Percentiles rank a stretch among this genome's conserved stretches.
Evolutionary conservation across 108 stramenopile species (phyloP).

Genomic region (Skeletonema grethae): DNA sequence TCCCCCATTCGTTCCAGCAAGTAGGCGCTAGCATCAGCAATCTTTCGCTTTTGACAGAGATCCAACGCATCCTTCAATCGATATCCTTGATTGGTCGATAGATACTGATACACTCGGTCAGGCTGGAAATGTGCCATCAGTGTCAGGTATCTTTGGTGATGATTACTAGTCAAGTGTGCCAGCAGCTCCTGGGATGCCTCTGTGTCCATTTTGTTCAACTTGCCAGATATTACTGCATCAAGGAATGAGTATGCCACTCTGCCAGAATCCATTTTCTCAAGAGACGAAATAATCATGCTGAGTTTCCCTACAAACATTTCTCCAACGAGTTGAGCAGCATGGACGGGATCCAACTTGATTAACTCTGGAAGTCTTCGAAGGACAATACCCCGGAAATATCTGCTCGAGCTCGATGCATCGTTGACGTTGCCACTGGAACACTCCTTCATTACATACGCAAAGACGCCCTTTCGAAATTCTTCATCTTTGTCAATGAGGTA

Average conservation of each 20-base stretch:
- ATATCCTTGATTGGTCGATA: slow-evolving; percentile 77
- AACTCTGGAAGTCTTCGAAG: slow-evolving; percentile 57
- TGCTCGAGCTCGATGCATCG: slow-evolving; percentile 1
- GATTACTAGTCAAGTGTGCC: slow-evolving; percentile 64
- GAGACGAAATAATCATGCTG: slow-evolving; percentile 54
- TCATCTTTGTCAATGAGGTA: slow-evolving; percentile 69
- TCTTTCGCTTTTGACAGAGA: slow-evolving; percentile 78
- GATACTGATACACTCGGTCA: slow-evolving; percentile 81
- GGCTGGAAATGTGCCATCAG: slow-evolving; percentile 79
- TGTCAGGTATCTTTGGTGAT: slow-evolving; percentile 68
- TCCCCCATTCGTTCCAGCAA: slow-evolving; percentile 90
- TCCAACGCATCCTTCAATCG: slow-evolving; percentile 79
- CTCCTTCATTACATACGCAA: slow-evolving; percentile 73
- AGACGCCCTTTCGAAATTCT: slow-evolving; percentile 67
- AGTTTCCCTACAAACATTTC: slow-evolving; percentile 83
- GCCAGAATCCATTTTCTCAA: slow-evolving; percentile 41
- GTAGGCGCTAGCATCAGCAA: slow-evolving; percentile 91
- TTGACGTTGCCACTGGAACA: slow-evolving; percentile 50
- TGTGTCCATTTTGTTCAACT: slow-evolving; percentile 56
- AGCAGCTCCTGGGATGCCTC: slow-evolving; percentile 69
- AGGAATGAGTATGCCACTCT: slow-evolving; percentile 63
- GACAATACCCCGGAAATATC: slow-evolving; percentile 45
- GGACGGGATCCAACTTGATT: slow-evolving; percentile 60
- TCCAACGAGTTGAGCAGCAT: slow-evolving; percentile 62
- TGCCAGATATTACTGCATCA: slow-evolving; percentile 69